A percentile compares a stretch with the other conserved stretches of the same genome.
Conservation (phyloP, 108 stramenopile species). For the Skeletonema costatum region DNA sequence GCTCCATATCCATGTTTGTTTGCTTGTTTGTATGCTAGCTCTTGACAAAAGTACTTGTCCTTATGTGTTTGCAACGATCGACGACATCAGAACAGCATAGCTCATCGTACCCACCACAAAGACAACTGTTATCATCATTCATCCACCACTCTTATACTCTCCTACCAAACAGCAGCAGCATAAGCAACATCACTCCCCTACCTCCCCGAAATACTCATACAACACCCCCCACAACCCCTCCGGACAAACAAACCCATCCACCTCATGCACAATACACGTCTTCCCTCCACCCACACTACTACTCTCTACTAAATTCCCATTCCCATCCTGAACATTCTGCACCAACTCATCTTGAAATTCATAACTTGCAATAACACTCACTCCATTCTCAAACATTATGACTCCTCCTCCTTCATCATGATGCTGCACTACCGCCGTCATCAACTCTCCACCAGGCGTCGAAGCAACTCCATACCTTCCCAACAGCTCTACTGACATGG, state of each 20-base stretch:
- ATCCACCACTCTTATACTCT: no score
- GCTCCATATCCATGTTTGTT: no score
- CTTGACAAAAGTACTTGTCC: no score
- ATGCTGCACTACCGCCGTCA: background rate
- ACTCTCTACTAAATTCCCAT: conserved; percentile 15
- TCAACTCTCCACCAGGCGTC: conserved; percentile 23
- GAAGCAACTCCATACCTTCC: conserved; percentile 5
- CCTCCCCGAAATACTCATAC: background rate
- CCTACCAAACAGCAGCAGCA: no score
- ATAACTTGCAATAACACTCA: conserved; percentile 6
- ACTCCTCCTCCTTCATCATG: background rate
- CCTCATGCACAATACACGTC: conserved; percentile 17
- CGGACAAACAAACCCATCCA: conserved; percentile 22
- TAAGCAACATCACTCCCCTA: no score
- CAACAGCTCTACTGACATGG: conserved; percentile 17
- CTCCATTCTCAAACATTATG: conserved; percentile 18
- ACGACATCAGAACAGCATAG: no score
- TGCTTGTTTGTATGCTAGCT: no score
- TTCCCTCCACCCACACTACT: conserved; percentile 2
- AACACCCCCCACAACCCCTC: conserved; percentile 12
- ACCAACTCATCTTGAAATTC: conserved; percentile 13
- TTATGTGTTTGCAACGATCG: no score
- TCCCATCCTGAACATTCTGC: conserved; percentile 4
- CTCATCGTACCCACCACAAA: no score
- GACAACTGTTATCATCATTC: no score